These are phyloP conservation scores for Mycena albidolilacea DNA, from an alignment of 768 basidiomycete species.

Conservation along the genomic window DNA sequence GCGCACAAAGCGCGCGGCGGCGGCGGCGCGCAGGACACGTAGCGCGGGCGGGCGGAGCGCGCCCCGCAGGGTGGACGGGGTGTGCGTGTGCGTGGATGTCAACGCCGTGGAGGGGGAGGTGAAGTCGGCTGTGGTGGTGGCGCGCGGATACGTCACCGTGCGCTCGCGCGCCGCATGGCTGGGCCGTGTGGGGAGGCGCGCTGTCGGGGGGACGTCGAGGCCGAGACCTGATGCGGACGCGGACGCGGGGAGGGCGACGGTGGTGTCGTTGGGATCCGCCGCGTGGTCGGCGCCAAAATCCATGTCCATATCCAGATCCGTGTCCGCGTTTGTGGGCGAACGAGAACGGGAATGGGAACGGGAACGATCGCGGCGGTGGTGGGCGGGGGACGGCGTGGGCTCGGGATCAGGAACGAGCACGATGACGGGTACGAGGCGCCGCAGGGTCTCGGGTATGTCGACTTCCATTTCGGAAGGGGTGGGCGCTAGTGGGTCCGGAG, in stretches of 20 bases:
- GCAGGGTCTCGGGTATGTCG: conserved; percentile 7
- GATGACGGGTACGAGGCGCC: conserved; percentile 21
- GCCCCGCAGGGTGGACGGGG: neutral
- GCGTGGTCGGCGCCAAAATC: too few relatives aligned
- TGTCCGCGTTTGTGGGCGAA: neutral
- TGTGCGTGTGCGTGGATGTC: neutral
- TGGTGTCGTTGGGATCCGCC: neutral
- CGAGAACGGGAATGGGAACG: neutral
- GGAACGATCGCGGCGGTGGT: too few relatives aligned
- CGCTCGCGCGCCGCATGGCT: neutral
- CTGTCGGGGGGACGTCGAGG: neutral
- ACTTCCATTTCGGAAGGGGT: neutral
- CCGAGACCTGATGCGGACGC: neutral
- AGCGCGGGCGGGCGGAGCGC: neutral
- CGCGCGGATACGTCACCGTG: neutral
- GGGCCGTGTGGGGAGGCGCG: neutral
- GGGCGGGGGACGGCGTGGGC: too few relatives aligned
- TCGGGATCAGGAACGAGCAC: conserved; percentile 6
- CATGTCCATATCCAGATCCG: neutral
- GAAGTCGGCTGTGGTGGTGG: too few relatives aligned
- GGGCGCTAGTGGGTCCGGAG: neutral
- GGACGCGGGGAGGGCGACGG: neutral
- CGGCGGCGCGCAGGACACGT: neutral
- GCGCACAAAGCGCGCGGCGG: neutral
- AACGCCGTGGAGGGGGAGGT: neutral